These are phyloP conservation scores for Nakazawaea laoshanensis DNA, from an alignment of 805 yeast species.

Conservation along the genomic window DNA sequence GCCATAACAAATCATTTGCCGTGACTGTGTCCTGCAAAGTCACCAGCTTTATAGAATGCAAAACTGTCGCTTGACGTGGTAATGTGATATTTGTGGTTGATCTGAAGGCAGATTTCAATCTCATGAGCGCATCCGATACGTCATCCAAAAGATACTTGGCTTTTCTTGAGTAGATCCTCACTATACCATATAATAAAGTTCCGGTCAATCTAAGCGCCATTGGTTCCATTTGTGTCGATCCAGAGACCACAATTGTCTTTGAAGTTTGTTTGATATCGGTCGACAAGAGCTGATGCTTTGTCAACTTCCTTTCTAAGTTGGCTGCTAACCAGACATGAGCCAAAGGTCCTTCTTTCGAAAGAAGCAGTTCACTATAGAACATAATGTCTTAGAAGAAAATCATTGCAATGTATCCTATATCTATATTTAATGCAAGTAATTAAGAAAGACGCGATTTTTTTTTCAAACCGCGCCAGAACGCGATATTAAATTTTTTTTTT, in stretches of 20 bases:
- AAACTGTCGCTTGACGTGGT: slow-evolving; percentile 51
- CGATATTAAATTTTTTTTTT: not conserved
- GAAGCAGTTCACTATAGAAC: slow-evolving; percentile 43
- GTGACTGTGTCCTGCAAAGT: slow-evolving; percentile 74
- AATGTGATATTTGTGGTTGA: slow-evolving; percentile 43
- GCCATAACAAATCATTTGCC: slow-evolving; percentile 62
- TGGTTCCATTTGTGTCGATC: slow-evolving; percentile 29
- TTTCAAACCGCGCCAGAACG: not conserved
- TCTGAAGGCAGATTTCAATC: slow-evolving; percentile 60
- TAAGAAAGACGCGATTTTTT: not conserved
- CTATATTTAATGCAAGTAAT: not conserved
- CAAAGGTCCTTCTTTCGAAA: slow-evolving; percentile 71
- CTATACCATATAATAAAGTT: slow-evolving; percentile 79
- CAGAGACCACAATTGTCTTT: slow-evolving; percentile 44
- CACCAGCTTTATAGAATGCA: slow-evolving; percentile 49
- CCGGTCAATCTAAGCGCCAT: slow-evolving; percentile 79
- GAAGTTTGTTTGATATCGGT: slow-evolving; percentile 66
- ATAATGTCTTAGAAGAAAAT: slow-evolving; percentile 15
- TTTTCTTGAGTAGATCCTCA: slow-evolving; percentile 76
- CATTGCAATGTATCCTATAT: not conserved
- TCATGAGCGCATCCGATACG: slow-evolving; percentile 66
- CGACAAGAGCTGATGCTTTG: slow-evolving; percentile 62
- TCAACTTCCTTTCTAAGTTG: slow-evolving; percentile 68
- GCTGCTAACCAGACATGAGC: slow-evolving; percentile 94
- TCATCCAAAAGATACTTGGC: slow-evolving; percentile 80